phyloP scores from a whole-genome alignment of 805 yeast species.

The Kodamaea leandrae region DNA sequence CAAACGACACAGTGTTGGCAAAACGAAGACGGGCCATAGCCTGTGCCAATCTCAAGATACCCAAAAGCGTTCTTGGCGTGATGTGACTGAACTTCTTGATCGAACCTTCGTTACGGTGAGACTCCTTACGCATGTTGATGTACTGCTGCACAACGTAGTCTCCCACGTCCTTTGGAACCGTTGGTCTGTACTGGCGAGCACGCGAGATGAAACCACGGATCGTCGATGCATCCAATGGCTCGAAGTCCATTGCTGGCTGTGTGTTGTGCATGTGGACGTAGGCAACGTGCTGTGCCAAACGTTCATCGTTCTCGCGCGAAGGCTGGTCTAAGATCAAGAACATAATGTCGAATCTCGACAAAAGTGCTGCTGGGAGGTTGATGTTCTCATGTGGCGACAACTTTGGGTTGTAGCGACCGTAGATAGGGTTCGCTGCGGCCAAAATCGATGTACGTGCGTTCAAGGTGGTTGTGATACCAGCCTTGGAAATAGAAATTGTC shows the following conservation, averaged over 20 bases:
- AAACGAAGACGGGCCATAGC: conserved; percentile 91
- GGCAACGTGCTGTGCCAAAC: conserved; percentile 90
- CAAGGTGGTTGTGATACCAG: conserved; percentile 93
- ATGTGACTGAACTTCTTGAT: conserved; percentile 82
- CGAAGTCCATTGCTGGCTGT: conserved; percentile 76
- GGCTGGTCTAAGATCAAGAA: conserved; percentile 87
- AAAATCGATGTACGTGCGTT: conserved; percentile 93
- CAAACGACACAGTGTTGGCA: conserved; percentile 62
- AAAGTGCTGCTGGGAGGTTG: conserved; percentile 91
- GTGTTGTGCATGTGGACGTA: conserved; percentile 90
- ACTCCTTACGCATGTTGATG: conserved; percentile 89
- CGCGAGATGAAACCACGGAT: conserved; percentile 85
- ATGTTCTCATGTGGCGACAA: conserved; percentile 93
- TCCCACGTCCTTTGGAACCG: conserved; percentile 77
- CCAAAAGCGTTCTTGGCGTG: conserved; percentile 92
- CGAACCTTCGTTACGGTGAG: conserved; percentile 74
- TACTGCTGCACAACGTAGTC: conserved; percentile 84
- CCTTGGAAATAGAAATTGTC: conserved; percentile 94
- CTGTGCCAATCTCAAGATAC: conserved; percentile 88
- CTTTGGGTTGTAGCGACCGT: conserved; percentile 89
- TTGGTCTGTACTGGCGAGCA: conserved; percentile 84
- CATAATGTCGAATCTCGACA: conserved; percentile 91
- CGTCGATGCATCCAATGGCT: conserved; percentile 73
- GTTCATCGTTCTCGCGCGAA: conserved; percentile 71
- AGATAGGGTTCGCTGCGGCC: conserved; percentile 98